A percentile compares a stretch with the other conserved stretches of the same genome.
These are phyloP conservation scores for Cavenderia fasciculata DNA, from an alignment of 78 protist species.

Conservation along the genomic window DNA sequence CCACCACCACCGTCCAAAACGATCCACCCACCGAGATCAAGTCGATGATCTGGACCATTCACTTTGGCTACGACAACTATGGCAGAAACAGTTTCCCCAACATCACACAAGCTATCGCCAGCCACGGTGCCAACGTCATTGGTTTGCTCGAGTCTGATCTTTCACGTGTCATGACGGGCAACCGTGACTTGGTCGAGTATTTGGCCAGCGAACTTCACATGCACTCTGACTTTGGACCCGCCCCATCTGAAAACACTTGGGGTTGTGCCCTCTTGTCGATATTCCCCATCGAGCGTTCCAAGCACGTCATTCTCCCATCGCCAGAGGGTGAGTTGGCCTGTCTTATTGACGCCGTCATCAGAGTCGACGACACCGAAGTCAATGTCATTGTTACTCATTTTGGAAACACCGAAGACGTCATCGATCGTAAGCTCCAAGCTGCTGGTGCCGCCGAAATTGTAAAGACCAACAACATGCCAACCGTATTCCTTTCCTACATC, in stretches of 20 bases:
- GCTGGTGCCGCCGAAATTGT: conserved; percentile 68
- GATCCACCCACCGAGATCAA: conserved; percentile 52
- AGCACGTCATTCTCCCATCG: conserved; percentile 64
- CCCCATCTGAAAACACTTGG: conserved; percentile 67
- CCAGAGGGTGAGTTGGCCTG: conserved; percentile 80
- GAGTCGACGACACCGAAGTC: conserved; percentile 5
- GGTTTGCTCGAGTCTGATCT: conserved; percentile 72
- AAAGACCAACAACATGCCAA: conserved; percentile 43
- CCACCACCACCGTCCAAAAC: not conserved
- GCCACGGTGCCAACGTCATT: conserved; percentile 54
- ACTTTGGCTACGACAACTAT: conserved; percentile 69
- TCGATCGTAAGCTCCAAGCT: conserved; percentile 66
- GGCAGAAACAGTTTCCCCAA: conserved; percentile 73
- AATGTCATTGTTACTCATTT: conserved; percentile 72
- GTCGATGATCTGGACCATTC: conserved; percentile 76
- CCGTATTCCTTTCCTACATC: conserved; percentile 57
- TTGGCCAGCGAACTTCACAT: conserved; percentile 58
- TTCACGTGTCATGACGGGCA: conserved; percentile 60
- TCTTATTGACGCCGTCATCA: conserved; percentile 48
- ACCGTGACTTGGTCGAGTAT: conserved; percentile 71
- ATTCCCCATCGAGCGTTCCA: conserved; percentile 50
- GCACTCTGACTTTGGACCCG: conserved; percentile 76
- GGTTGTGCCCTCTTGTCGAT: conserved; percentile 70
- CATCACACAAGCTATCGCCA: conserved; percentile 37
- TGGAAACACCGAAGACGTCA: conserved; percentile 64